These are phyloP conservation scores for Lentinula sp. DNA, from an alignment of 768 basidiomycete genomes.

Conservation along the genomic window DNA sequence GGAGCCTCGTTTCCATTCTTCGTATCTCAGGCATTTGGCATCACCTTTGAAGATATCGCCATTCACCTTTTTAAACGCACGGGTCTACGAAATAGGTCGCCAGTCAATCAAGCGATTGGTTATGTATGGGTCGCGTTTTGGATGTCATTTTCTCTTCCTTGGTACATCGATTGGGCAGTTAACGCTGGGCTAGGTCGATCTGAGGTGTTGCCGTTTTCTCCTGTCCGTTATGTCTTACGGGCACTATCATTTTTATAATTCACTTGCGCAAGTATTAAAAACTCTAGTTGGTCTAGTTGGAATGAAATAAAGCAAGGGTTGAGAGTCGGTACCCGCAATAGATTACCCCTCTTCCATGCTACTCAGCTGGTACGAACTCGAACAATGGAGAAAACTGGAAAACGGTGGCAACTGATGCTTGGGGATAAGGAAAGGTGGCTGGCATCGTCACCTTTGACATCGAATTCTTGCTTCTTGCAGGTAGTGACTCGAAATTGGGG, in stretches of 20 bases:
- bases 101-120: neutral
- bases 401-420: too few species aligned
- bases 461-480: too few species aligned
- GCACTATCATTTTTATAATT: neutral
- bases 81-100: neutral
- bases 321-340: too few species aligned
- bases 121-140: neutral
- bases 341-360: too few species aligned
- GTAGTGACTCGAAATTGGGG: too few species aligned
- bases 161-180: neutral
- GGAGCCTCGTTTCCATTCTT: neutral
- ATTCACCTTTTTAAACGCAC: neutral
- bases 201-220: neutral
- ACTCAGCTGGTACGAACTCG: too few species aligned
- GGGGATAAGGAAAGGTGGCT: too few species aligned
- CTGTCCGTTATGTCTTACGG: neutral
- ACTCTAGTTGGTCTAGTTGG: too few species aligned
- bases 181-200: neutral
- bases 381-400: too few species aligned
- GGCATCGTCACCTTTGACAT: too few species aligned
- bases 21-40: neutral
- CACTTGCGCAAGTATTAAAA: neutral
- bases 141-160: neutral
- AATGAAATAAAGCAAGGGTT: too few species aligned
- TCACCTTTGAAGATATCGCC: neutral